phyloP scores from a whole-genome alignment of 345 rosid species.

The Murraya paniculata region DNA sequence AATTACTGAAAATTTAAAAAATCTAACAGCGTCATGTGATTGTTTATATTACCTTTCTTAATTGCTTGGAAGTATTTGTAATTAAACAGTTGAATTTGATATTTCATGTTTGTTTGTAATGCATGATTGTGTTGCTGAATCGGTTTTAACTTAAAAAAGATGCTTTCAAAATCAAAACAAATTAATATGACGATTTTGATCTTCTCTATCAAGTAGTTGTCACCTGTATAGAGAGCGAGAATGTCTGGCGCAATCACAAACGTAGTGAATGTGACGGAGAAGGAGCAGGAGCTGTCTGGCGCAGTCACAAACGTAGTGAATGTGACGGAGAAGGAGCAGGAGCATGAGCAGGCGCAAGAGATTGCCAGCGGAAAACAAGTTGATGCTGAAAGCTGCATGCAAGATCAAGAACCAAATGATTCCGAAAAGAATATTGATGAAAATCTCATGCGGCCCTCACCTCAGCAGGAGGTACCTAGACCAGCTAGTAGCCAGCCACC shows the following conservation, averaged over 20 bases:
- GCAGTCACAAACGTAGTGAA: conserved; percentile 37
- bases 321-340: conserved; percentile 21
- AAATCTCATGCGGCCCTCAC: conserved; percentile 30
- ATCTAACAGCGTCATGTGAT: not conserved
- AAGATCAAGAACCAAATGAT: conserved; percentile 15
- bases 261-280: too few species aligned
- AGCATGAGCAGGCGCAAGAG: conserved; percentile 28
- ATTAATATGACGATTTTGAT: not conserved
- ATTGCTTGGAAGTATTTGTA: too few species aligned
- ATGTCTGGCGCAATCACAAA: conserved; percentile 20
- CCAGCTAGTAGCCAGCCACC: too few species aligned
- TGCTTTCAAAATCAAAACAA: not conserved
- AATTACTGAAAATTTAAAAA: not conserved
- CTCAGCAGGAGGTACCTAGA: conserved; percentile 43
- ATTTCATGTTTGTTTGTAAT: too few species aligned
- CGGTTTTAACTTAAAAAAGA: not conserved
- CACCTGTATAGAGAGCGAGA: not conserved
- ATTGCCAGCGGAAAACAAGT: conserved; percentile 19
- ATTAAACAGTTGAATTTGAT: too few species aligned
- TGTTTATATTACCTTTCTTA: not conserved
- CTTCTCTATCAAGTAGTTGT: not conserved
- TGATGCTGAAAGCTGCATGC: not conserved
- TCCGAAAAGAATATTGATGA: conserved; percentile 21
- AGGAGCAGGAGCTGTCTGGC: too few species aligned
- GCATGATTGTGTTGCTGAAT: too few species aligned